Evolutionary conservation across 2,329 filamentous ascomycete species (phyloP), one percentile per base, ranked within the genome.

Genomic region (Penicillium sp.): DNA sequence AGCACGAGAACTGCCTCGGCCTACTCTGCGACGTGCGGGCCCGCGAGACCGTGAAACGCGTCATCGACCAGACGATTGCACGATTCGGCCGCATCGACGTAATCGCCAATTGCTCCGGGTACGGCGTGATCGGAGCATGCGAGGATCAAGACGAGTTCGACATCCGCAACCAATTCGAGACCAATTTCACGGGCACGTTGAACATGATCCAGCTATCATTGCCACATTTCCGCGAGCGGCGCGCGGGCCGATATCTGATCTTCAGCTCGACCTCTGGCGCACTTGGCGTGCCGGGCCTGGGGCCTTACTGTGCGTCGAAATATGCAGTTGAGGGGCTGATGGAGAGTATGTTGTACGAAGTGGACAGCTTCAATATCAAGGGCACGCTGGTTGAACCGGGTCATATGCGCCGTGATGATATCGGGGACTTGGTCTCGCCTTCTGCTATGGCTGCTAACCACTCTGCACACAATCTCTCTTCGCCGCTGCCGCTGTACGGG

Each of bases 141-240:
- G 94, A 97, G 74, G 94, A 97, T 73, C 94, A 97, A 75, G 91
- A 96, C 70, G 90, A 96, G 69, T 87, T 91, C 70, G 94, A 97
- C 68, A 83, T 97, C 61, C 88, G 91, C 52, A 92, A 95, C 65
- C 94, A 97, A 72, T 96, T 97, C 74, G 90, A 95, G 77, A 96
- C 92, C 20, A 99, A 99, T 72, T 96, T 96, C 72, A 92, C 95
- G 79, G 94, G 94, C 48, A 95, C 91, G 0, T 74, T 97, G 53
- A 89, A 97, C 73, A 96, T 99, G 63, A 87, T 97, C 53, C 91
- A 96, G 69, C 78, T 89, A 18, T 92, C 88, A 1, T 76, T 97
- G 33, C 91, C 92, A 0, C 90, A 95, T 74, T 95, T 97, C 63
- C 85, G 92, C 46, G 80, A 85, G 57, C 86, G 90, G 58, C 80